These are phyloP conservation scores for Cucurbita argyrosperma DNA, from an alignment of 306 rosid genomes.

Conservation along the genomic window DNA sequence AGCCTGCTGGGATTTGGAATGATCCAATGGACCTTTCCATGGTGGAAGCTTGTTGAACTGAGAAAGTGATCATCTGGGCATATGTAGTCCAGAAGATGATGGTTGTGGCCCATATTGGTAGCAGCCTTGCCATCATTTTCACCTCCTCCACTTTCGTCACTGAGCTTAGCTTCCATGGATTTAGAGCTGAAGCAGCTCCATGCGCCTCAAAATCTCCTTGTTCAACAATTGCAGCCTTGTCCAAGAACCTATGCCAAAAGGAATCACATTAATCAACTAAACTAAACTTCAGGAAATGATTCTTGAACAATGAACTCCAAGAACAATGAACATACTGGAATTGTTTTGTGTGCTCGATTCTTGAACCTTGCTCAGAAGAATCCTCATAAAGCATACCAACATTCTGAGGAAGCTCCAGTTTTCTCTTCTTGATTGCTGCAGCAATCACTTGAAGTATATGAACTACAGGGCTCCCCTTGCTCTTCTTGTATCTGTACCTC, in stretches of 20 bases:
- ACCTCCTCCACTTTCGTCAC: slow-evolving; percentile 77
- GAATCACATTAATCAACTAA: not conserved
- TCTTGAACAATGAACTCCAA: no score
- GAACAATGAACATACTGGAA: slow-evolving; percentile 29
- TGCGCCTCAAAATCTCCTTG: slow-evolving; percentile 43
- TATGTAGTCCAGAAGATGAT: slow-evolving; percentile 83
- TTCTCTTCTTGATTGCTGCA: slow-evolving; percentile 51
- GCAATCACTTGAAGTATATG: slow-evolving; percentile 61
- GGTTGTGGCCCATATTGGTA: slow-evolving; percentile 94
- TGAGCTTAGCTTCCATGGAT: slow-evolving; percentile 71
- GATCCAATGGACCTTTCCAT: slow-evolving; percentile 51
- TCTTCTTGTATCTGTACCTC: slow-evolving; percentile 56
- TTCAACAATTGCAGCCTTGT: slow-evolving; percentile 62
- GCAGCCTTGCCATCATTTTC: slow-evolving; percentile 68
- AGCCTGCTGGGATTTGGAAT: slow-evolving; percentile 92
- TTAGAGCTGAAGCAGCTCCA: slow-evolving; percentile 21
- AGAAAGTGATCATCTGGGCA: slow-evolving; percentile 90
- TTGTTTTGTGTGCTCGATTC: slow-evolving; percentile 49
- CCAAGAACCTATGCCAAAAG: slow-evolving; percentile 34
- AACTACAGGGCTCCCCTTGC: slow-evolving; percentile 73
- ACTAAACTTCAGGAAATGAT: not conserved
- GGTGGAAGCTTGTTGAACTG: slow-evolving; percentile 89
- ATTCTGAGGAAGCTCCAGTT: slow-evolving; percentile 30
- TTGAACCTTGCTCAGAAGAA: slow-evolving; percentile 35
- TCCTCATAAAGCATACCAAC: slow-evolving; percentile 45